Base-by-base conservation (phyloP, 306 rosid genomes). In the Cucumis melo region DNA sequence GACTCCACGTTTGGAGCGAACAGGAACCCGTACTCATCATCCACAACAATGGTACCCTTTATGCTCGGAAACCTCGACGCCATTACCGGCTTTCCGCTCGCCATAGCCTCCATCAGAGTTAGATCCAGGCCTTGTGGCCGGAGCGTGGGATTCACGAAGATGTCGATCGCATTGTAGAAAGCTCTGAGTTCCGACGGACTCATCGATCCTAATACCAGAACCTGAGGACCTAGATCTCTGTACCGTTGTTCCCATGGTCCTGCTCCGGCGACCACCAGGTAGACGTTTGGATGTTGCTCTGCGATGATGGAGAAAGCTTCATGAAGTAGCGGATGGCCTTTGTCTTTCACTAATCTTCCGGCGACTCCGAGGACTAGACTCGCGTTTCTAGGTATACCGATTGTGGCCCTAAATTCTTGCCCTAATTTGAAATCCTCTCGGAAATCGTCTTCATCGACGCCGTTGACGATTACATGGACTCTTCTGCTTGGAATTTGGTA, bases 81-180 rank as follows among this genome's bases (percentile, higher is more conserved):
- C 90, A 94, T 84, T 46, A 94, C 87, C 6, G 97, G 89, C 78
- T 86, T 94, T 76, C 96, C 97, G 42, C 88, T 88, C 93, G 89
- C 86, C 98, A 91, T 91, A 17, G 98, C 96, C 84, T 94, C 98
- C 96, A 94, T 91, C 3, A 94, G 86, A 21, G 97, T 94, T 55
- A 91, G 93, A 77, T 94, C 97, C 78, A 94, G 91, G 2, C 98
- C 98, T 68, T 94, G 98, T 12, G 98, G 97, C 24, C 98, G 82
- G 3, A 94, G 87, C 0, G 98, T 94, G 1, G 98, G 98, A 77
- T 91, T 94, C 34, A 94, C 91, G 79, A 94, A 91, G 7, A 90
- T 64, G 66, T 94, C 98, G 57, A 94, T 90, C 5, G 92, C 87
- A 77, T 91, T 91, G 55, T 94, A 94, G 39, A 94, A 94, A 6